phyloP scores from a whole-genome alignment of 176 grass and related monocot species.

The Oryza longistaminata region DNA sequence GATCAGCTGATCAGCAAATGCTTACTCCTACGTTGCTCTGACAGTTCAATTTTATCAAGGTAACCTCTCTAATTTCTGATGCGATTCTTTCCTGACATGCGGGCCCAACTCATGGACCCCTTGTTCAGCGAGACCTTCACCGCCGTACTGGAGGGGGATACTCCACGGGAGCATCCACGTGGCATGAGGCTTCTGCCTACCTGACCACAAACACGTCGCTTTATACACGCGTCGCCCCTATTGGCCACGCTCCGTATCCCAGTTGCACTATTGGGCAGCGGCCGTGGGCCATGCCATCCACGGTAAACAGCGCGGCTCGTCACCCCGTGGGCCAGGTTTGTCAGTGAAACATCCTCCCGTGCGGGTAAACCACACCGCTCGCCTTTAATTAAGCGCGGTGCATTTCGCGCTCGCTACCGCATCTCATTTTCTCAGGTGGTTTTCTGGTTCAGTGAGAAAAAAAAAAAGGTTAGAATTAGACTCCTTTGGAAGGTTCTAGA shows the following conservation, averaged over 20 bases:
- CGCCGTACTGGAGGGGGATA: neutral
- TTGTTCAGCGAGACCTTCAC: neutral
- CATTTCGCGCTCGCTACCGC: slow-evolving; percentile 18
- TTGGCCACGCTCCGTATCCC: neutral
- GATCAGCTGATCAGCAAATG: neutral
- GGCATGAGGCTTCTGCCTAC: neutral
- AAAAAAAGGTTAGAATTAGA: neutral
- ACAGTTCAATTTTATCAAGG: neutral
- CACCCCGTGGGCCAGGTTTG: neutral
- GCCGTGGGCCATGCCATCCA: neutral
- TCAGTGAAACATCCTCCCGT: neutral
- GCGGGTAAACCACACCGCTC: neutral
- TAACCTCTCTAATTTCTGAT: neutral
- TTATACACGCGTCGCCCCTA: slow-evolving; percentile 23
- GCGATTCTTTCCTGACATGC: neutral
- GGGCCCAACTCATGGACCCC: neutral
- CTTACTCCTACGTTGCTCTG: no score
- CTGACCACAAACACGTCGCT: slow-evolving; percentile 33
- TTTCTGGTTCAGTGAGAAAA: neutral
- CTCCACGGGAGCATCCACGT: neutral
- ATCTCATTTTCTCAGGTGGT: slow-evolving; percentile 1
- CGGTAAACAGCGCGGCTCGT: no score
- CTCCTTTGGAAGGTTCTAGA: slow-evolving; percentile 19
- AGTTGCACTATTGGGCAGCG: no score
- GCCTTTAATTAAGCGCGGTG: slow-evolving; percentile 32